A percentile compares a stretch with the other conserved stretches of the same genome.
phyloP scores from a whole-genome alignment of 2,329 filamentous ascomycete species.

The Thermoascus crustaceus region DNA sequence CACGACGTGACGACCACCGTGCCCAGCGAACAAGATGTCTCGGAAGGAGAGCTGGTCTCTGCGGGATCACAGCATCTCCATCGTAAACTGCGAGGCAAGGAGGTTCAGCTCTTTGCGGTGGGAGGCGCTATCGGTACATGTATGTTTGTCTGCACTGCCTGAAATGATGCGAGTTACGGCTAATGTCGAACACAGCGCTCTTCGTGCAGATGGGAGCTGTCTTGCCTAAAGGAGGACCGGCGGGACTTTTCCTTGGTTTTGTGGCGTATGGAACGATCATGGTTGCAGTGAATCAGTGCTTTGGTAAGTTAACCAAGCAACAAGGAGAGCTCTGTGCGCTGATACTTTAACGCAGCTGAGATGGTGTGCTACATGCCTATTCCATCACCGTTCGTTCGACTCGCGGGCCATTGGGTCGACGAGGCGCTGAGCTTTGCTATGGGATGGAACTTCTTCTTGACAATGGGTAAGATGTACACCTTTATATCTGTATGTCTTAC shows the following conservation, averaged over 20 bases:
- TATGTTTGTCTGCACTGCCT: conserved; percentile 8
- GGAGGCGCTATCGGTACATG: conserved; percentile 29
- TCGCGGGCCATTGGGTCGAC: conserved; percentile 22
- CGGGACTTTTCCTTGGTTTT: conserved; percentile 18
- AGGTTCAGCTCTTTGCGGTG: conserved; percentile 28
- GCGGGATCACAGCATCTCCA: conserved; percentile 20
- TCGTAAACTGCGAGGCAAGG: conserved; percentile 22
- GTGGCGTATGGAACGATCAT: conserved; percentile 17
- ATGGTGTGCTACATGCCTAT: conserved; percentile 23
- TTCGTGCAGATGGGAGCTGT: conserved; percentile 14
- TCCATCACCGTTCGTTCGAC: conserved; percentile 17
- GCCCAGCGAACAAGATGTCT: too few relatives aligned
- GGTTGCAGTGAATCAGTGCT: conserved; percentile 10
- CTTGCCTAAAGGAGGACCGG: conserved; percentile 19
- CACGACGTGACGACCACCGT: too few relatives aligned
- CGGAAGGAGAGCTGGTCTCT: too few relatives aligned
- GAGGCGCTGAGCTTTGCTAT: conserved; percentile 22
- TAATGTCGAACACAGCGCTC: neutral
- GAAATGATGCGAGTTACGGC: neutral
- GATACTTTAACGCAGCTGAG: conserved; percentile 12
- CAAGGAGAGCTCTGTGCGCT: neutral
- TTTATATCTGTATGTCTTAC: neutral
- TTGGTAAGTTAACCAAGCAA: neutral
- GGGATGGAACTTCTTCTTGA: conserved; percentile 23
- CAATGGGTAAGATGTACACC: conserved; percentile 12